phyloP scores from a whole-genome alignment of 2,329 filamentous ascomycete genomes.

The Trematosphaeria pertusa region DNA sequence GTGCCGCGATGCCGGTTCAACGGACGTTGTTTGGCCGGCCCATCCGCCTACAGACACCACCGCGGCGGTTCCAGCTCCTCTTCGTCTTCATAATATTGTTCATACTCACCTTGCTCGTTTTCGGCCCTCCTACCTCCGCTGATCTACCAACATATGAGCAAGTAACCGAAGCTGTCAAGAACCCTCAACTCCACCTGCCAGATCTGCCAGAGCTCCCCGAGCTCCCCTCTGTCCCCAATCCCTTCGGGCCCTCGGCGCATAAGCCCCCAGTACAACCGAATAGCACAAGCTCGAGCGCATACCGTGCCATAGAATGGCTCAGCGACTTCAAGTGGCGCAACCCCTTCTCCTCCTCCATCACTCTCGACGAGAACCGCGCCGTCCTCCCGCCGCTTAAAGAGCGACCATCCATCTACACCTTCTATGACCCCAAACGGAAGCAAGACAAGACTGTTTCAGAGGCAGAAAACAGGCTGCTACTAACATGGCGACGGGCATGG shows the following conservation, averaged over 20 bases:
- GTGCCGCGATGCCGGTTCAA: slow-evolving; percentile 42
- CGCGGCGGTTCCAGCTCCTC: slow-evolving; percentile 57
- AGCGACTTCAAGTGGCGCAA: slow-evolving; percentile 89
- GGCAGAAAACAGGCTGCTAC: slow-evolving; percentile 78
- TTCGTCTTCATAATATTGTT: slow-evolving; percentile 45
- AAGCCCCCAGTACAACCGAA: slow-evolving; percentile 76
- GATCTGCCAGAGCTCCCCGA: slow-evolving; percentile 37
- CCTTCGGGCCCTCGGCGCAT: slow-evolving; percentile 74
- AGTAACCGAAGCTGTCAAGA: slow-evolving; percentile 47
- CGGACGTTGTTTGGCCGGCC: slow-evolving; percentile 41
- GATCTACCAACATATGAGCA: slow-evolving; percentile 47
- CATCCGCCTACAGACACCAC: slow-evolving; percentile 46
- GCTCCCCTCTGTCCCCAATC: slow-evolving; percentile 58
- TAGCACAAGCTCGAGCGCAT: slow-evolving; percentile 65
- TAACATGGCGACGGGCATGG: slow-evolving; percentile 92
- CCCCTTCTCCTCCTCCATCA: slow-evolving; percentile 83
- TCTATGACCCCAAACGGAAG: slow-evolving; percentile 75
- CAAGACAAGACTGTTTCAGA: slow-evolving; percentile 70
- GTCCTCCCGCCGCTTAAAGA: slow-evolving; percentile 78
- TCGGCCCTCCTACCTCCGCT: slow-evolving; percentile 44
- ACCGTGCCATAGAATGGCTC: slow-evolving; percentile 81
- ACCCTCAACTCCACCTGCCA: slow-evolving; percentile 43
- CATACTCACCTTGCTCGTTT: slow-evolving; percentile 42
- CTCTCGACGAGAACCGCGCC: slow-evolving; percentile 80
- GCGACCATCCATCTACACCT: slow-evolving; percentile 84